Base-by-base conservation (phyloP, 768 basidiomycete species). In the Steccherinum ochraceum region DNA sequence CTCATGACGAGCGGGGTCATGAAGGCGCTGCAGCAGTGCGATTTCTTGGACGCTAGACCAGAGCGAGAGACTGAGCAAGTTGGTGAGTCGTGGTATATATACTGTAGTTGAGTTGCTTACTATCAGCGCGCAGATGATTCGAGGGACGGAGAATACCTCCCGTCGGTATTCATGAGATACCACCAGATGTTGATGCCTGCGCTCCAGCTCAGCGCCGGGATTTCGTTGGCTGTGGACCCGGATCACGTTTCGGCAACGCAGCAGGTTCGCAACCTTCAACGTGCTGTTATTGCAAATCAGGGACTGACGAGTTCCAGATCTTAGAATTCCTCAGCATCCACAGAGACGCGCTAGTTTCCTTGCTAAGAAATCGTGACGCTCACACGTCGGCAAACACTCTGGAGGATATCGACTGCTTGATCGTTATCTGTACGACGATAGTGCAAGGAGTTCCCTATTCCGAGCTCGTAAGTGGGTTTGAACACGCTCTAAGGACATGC, bases 111-210 rank as follows among this genome's bases (percentile, higher is more conserved):
- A 45, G 49, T 40, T 18, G 40, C 48, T 44, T 51, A 40, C 40
- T 55, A 16, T 12, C 41, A 20, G 35, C 11, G 4, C 27, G 12
- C 57, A 93, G 92, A 93, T n/a, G n/a, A n/a, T n/a, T n/a, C n/a
- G n/a, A n/a, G n/a, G 58, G 79, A 81, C 39, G 86, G 91, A 57
- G 79, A 82, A n/a, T 93, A 94, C 74, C 72, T 94, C 11, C 92
- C 92, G 3, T 86, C 88, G 0, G 89, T 89, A 1, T 78, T 92
- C 18, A 84, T 89, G 49, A 81, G 95, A 27, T 93, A 96, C 63
- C 93, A 96, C 59, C 93, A 96, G 60, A 67, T 96, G 1, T 77
- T 96, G 58, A 80, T 93, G 69, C 93, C 92, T 0, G 84, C 86
- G 3, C 64, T 97, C 40, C 93, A 96, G 64, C 75, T 96, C 18